Evolutionary conservation across 805 yeast species (phyloP).

Genomic region (Candida endomychidarum): DNA sequence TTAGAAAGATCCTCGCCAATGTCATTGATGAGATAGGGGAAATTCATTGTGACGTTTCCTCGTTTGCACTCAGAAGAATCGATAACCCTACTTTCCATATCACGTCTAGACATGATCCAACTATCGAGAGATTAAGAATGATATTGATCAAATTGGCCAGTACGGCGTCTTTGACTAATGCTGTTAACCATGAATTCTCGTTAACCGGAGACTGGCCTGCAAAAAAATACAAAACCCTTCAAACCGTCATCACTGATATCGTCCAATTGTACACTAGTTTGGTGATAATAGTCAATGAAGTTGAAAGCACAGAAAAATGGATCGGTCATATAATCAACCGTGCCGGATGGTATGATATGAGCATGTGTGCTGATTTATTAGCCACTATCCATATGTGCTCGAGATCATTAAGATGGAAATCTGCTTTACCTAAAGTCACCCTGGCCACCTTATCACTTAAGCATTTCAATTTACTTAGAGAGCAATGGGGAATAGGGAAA

Average conservation of each 20-base stretch:
- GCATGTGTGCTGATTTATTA: constrained; percentile 29
- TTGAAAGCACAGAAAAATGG: constrained; percentile 30
- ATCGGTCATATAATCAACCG: constrained; percentile 24
- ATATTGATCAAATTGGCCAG: constrained; percentile 22
- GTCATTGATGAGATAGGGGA: constrained; percentile 26
- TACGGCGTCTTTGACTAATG: constrained; percentile 22
- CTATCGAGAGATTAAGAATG: constrained; percentile 21
- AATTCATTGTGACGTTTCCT: constrained; percentile 28
- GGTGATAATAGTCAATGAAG: constrained; percentile 22
- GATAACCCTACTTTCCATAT: constrained; percentile 21
- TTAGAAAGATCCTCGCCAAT: constrained; percentile 23
- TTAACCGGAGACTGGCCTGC: constrained; percentile 34
- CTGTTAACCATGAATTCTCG: constrained; percentile 30
- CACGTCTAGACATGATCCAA: constrained; percentile 22
- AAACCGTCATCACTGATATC: constrained; percentile 23
- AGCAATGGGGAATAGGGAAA: constrained; percentile 28
- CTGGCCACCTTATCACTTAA: constrained; percentile 29
- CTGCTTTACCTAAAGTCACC: constrained; percentile 32
- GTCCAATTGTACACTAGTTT: constrained; percentile 27
- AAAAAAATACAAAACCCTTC: constrained; percentile 24
- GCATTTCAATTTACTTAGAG: constrained; percentile 26
- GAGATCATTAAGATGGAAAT: constrained; percentile 23
- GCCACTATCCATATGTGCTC: constrained; percentile 31
- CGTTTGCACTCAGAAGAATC: constrained; percentile 25
- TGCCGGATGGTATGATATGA: constrained; percentile 31